These are phyloP conservation scores for Dendrobium huoshanense DNA, from an alignment of 106 monocot genomes.

Conservation along the genomic window DNA sequence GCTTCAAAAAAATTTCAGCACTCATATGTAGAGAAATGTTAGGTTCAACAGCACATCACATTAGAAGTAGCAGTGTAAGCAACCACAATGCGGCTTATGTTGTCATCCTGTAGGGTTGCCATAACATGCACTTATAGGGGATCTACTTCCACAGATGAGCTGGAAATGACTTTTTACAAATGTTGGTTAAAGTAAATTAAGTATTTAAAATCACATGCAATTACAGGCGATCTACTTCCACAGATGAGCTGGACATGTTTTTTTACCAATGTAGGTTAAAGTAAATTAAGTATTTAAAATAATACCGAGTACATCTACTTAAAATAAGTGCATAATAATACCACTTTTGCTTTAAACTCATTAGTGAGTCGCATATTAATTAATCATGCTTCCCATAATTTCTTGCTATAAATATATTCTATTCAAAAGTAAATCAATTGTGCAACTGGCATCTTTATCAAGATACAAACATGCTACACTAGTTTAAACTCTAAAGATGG, in stretches of 20 bases:
- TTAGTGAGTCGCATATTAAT: not conserved
- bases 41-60: no score
- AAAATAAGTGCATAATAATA: not conserved
- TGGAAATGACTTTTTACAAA: not conserved
- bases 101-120: no score
- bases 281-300: not conserved
- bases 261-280: not conserved
- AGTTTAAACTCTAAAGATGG: not conserved
- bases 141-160: no score
- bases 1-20: no score
- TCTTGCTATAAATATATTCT: not conserved
- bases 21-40: no score
- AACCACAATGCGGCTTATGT: no score
- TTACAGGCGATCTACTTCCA: no score
- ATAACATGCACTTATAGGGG: no score
- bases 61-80: no score
- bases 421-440: not conserved
- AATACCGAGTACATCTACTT: not conserved
- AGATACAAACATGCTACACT: not conserved
- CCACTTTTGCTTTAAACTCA: not conserved
- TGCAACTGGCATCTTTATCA: not conserved
- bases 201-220: not conserved
- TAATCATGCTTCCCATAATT: not conserved
- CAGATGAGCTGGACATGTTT: no score
- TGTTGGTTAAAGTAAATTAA: not conserved